Conservation (phyloP, 2,329 filamentous ascomycete genomes). For the Lecanicillium sp. region DNA sequence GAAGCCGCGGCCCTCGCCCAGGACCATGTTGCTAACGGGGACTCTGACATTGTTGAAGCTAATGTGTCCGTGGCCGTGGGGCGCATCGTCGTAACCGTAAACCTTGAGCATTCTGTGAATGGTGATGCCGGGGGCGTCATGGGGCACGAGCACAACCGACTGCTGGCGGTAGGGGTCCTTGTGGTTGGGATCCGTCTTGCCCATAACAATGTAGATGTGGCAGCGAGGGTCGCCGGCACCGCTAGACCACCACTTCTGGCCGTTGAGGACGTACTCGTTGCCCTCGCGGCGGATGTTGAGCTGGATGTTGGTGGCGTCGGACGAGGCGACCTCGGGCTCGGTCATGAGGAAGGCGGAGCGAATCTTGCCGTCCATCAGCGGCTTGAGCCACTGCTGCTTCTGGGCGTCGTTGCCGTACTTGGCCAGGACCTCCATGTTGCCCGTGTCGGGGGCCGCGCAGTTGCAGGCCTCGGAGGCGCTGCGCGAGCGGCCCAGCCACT, state of each 20-base stretch:
- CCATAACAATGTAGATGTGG: slow-evolving; percentile 93
- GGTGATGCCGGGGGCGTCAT: slow-evolving; percentile 75
- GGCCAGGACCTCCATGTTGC: slow-evolving; percentile 91
- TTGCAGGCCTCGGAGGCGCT: slow-evolving; percentile 82
- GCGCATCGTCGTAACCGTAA: slow-evolving; percentile 96
- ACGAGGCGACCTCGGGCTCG: slow-evolving; percentile 80
- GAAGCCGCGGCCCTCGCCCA: slow-evolving; percentile 90
- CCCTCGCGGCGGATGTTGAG: slow-evolving; percentile 77
- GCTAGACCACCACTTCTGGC: slow-evolving; percentile 98
- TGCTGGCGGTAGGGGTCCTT: slow-evolving; percentile 79
- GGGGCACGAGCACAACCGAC: slow-evolving; percentile 84
- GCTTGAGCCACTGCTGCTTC: slow-evolving; percentile 76
- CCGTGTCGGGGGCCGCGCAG: slow-evolving; percentile 84
- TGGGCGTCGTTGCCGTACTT: slow-evolving; percentile 84
- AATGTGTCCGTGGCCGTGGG: slow-evolving; percentile 93
- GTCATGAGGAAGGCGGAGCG: slow-evolving; percentile 92
- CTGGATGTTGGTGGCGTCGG: slow-evolving; percentile 89
- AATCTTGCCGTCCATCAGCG: slow-evolving; percentile 76
- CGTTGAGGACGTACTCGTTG: slow-evolving; percentile 85
- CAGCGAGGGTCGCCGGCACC: slow-evolving; percentile 90
- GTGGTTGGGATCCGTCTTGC: slow-evolving; percentile 75
- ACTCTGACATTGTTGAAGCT: slow-evolving; percentile 85
- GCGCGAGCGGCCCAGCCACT: slow-evolving; percentile 82
- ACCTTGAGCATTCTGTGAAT: slow-evolving; percentile 90
- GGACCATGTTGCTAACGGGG: slow-evolving; percentile 73